These are phyloP conservation scores for Naegleria lovaniensis DNA, from an alignment of 208 protist species.

Conservation along the genomic window DNA sequence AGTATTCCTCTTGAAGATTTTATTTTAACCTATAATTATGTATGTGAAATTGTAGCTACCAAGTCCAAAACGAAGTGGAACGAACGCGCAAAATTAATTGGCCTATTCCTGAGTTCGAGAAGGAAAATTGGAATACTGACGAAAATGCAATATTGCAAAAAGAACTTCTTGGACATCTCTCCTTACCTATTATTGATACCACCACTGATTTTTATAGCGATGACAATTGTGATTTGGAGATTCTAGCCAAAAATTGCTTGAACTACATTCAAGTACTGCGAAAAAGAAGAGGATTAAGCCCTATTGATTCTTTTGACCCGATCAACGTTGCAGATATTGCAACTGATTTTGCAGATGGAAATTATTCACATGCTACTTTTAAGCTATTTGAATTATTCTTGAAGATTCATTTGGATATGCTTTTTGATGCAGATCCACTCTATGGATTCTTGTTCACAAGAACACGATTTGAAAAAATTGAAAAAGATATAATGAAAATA, in stretches of 20 bases:
- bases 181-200: background rate
- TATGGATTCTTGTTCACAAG: background rate
- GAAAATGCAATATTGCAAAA: background rate
- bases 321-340: background rate
- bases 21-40: background rate
- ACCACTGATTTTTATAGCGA: background rate
- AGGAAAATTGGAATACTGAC: background rate
- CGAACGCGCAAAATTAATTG: background rate
- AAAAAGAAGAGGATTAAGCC: background rate
- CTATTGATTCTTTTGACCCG: background rate
- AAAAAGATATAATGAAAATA: too few species aligned
- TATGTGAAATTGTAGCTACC: background rate
- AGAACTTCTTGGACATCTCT: background rate
- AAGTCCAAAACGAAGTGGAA: background rate
- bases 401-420: background rate
- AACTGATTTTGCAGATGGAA: background rate
- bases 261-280: background rate
- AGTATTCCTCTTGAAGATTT: background rate
- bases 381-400: background rate
- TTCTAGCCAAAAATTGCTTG: background rate
- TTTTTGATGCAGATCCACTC: background rate
- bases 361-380: background rate
- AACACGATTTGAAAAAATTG: background rate
- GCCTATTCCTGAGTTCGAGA: background rate
- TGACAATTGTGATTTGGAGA: too few species aligned